Conservation (phyloP, 1,139 yeast genomes). For the Yamadazyma taylorii region DNA sequence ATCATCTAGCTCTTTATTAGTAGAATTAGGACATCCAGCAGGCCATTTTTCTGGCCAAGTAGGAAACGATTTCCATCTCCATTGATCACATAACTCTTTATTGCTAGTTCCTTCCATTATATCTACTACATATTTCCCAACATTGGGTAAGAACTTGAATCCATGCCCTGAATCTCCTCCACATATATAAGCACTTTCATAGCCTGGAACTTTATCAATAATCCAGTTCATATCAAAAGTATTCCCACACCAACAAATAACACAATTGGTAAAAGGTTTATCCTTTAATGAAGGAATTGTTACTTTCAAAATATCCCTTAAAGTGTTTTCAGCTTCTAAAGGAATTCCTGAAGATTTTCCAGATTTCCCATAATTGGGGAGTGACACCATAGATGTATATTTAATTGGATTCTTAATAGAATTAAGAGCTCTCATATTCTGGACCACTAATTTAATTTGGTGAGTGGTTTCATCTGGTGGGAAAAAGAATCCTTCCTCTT, state of each 20-base stretch:
- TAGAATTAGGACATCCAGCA: no score
- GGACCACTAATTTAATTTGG: neutral
- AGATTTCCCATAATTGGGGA: neutral
- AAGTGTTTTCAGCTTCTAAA: constrained; percentile 3
- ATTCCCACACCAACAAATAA: constrained; percentile 18
- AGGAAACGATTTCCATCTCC: no score
- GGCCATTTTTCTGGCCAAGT: no score
- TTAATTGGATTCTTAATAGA: neutral
- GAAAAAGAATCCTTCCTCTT: constrained; percentile 26
- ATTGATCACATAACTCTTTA: no score
- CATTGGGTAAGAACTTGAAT: no score
- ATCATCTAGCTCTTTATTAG: no score
- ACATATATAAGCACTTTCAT: no score
- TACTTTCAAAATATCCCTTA: constrained; percentile 14
- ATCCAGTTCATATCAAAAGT: constrained; percentile 16
- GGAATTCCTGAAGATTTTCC: constrained; percentile 1
- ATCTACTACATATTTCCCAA: no score
- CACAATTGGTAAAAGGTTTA: constrained; percentile 12
- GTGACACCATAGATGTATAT: neutral
- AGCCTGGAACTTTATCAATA: no score
- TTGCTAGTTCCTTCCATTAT: no score
- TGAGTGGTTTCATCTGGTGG: constrained; percentile 21
- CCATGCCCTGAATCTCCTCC: no score
- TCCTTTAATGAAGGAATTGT: constrained; percentile 9
- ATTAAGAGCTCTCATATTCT: neutral